Conservation (phyloP, 2,329 filamentous ascomycete genomes). For the Arthroderma sp. region DNA sequence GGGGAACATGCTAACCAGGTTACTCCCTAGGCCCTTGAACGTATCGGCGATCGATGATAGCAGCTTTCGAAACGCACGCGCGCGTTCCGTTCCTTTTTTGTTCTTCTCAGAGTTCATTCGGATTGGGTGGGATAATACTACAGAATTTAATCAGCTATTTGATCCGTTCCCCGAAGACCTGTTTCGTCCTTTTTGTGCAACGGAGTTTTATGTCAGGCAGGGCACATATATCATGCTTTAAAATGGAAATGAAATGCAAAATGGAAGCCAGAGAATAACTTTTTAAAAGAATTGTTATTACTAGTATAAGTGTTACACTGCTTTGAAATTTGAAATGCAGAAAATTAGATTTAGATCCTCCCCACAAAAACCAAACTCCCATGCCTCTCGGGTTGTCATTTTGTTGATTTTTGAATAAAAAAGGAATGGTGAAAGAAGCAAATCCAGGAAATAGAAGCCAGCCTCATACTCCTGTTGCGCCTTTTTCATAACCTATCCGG, state of each 20-base stretch:
- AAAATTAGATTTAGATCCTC: background rate
- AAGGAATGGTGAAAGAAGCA: background rate
- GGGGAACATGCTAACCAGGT: background rate
- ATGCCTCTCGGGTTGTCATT: background rate
- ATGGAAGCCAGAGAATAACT: background rate
- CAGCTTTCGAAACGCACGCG: background rate
- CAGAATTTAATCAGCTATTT: slow-evolving; percentile 1
- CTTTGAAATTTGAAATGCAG: background rate
- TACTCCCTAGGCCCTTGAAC: slow-evolving; percentile 28
- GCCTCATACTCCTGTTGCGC: background rate
- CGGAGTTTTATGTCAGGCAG: slow-evolving; percentile 4
- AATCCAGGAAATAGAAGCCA: background rate
- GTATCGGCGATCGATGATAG: slow-evolving; percentile 33
- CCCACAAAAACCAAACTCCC: background rate
- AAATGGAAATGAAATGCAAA: background rate
- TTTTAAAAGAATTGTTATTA: background rate
- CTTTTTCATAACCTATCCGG: background rate
- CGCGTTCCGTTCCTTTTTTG: background rate
- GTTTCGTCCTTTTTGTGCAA: background rate
- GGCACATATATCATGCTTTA: slow-evolving; percentile 1
- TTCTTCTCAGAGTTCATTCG: background rate
- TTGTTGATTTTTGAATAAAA: background rate
- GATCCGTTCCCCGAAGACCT: background rate
- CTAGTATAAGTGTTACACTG: slow-evolving; percentile 2
- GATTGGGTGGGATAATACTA: slow-evolving; percentile 4